Conservation (phyloP, 2,329 filamentous ascomycete species). For the Trichoderma sp. region DNA sequence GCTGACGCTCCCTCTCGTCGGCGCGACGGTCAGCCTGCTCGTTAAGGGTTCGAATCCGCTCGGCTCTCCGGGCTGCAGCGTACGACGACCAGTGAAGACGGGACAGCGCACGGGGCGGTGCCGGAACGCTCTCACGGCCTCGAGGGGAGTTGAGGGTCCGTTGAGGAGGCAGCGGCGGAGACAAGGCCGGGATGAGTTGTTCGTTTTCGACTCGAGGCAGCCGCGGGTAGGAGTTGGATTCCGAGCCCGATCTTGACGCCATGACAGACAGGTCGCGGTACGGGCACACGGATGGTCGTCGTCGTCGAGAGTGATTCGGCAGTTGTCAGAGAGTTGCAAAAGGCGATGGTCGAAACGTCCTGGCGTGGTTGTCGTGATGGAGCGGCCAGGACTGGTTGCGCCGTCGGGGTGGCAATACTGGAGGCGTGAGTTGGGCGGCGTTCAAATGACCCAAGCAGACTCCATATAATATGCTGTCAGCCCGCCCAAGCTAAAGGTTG, state of each 20-base stretch:
- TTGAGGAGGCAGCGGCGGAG: constrained; percentile 38
- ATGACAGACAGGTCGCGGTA: constrained; percentile 28
- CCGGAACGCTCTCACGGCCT: constrained; percentile 33
- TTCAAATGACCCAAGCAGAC: constrained; percentile 16
- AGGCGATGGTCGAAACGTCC: background rate
- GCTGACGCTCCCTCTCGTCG: constrained; percentile 34
- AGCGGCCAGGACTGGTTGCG: constrained; percentile 7
- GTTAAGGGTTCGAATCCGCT: constrained; percentile 41
- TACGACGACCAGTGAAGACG: constrained; percentile 32
- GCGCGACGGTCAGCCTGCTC: constrained; percentile 32
- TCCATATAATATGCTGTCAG: constrained; percentile 8
- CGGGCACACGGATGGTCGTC: background rate
- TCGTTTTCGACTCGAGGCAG: constrained; percentile 36
- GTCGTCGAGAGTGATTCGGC: background rate
- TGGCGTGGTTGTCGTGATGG: background rate
- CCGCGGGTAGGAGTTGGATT: constrained; percentile 36
- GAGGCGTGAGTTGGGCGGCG: constrained; percentile 20
- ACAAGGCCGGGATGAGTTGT: constrained; percentile 37
- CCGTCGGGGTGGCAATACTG: background rate
- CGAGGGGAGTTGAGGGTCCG: constrained; percentile 37
- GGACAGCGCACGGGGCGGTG: constrained; percentile 26
- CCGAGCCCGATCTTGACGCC: constrained; percentile 40
- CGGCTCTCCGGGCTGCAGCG: constrained; percentile 37
- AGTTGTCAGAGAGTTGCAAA: background rate
- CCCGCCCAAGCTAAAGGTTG: background rate